Evolutionary conservation across 169 alveolate genomes (phyloP), one percentile per base, ranked within the genome.

Genomic region (Neospora caninum): DNA sequence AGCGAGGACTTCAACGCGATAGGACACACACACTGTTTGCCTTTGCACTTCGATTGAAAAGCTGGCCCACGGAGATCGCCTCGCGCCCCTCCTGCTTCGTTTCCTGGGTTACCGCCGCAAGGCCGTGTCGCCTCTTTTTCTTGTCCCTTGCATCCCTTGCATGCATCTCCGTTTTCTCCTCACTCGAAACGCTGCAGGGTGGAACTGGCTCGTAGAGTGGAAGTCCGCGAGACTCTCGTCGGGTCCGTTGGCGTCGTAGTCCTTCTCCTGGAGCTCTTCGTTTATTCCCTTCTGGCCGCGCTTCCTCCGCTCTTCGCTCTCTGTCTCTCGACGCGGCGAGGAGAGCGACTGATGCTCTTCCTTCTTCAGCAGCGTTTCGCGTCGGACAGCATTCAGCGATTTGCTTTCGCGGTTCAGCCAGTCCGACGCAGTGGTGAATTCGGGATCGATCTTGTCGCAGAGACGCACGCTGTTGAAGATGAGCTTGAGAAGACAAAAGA

Each of bases 401-500:
- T 27, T 6, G 53, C 80, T 42, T 29, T 86, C 92, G 0, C 80
- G 78, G 29, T 34, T 34, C n/a, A 86, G 42, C 92, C 92, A 86
- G 80, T 86, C 92, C 0, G 70, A 43, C 38, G 92, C 80, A 1
- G 80, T 29, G 80, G 49, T 43, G 45, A 45, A 86, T 45, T 86
- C 92, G 34, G 92, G 92, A 70, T 86, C 92, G 53, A 86, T 53
- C 45, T 53, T 43, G 10, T 86, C 92, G 34, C 80, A 43, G 53
- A 86, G 92, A 0, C 92, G 92, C 43, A 86, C 92, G 80, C 92
- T 53, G 80, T 86, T 86, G 92, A 86, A 86, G 36, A 86, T 49
- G n/a, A 86, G 92, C 92, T 82, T 18, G 43, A 39, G 18, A 22
- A 9, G 41, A 41, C 39, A 84, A 20, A 84, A 16, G 39, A 27